A percentile compares a stretch with the other conserved stretches of the same genome.
These are phyloP conservation scores for Ceratocystis alfenasii DNA, from an alignment of 2,329 filamentous ascomycete species.

Conservation along the genomic window DNA sequence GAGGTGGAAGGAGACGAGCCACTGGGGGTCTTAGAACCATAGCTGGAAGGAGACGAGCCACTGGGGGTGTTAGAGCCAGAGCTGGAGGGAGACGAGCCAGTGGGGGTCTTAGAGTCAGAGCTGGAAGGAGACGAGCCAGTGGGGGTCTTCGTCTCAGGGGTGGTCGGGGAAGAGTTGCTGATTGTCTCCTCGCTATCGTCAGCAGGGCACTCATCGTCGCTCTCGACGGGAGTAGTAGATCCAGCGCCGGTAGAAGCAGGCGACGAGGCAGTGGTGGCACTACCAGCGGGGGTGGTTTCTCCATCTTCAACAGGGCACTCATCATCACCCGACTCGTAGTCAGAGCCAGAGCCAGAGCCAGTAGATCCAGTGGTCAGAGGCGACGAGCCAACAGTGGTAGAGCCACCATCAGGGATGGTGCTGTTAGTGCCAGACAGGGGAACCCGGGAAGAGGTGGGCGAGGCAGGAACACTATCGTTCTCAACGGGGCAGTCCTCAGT, in stretches of 20 bases:
- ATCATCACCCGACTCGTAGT: conserved; percentile 9
- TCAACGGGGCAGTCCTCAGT: conserved; percentile 17
- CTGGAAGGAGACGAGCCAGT: not conserved
- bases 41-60: not conserved
- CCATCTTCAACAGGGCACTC: conserved; percentile 13
- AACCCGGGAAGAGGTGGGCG: not conserved
- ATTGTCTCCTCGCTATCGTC: conserved; percentile 1
- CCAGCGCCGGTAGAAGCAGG: not conserved
- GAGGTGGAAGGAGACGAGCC: too few relatives aligned
- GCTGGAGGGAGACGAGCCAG: not conserved
- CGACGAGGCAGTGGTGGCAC: conserved; percentile 5
- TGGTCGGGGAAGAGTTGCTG: not conserved
- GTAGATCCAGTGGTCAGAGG: not conserved
- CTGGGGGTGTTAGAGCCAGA: not conserved
- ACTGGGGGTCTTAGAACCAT: too few relatives aligned
- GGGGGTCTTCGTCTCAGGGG: not conserved
- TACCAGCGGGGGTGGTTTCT: not conserved
- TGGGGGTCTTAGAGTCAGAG: not conserved
- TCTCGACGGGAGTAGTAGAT: not conserved
- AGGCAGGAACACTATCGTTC: not conserved
- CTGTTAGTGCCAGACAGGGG: not conserved
- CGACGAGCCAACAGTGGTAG: not conserved
- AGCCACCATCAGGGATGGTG: not conserved
- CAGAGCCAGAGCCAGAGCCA: not conserved
- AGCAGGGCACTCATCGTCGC: conserved; percentile 8